These are phyloP conservation scores for Plantago major DNA, from an alignment of 257 asterid species.

Conservation along the genomic window DNA sequence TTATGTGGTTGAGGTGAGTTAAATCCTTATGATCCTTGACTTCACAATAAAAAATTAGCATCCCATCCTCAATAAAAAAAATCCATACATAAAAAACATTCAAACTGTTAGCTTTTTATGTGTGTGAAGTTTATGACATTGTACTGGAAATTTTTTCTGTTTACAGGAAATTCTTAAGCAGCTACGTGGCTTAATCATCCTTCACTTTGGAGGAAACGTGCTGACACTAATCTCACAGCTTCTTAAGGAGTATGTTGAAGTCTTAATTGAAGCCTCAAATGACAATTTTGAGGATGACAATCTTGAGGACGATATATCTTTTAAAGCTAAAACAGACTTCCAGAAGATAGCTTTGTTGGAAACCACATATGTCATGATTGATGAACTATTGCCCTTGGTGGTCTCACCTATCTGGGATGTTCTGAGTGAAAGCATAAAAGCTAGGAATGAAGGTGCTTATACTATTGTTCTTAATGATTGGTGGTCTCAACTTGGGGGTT, in stretches of 20 bases:
- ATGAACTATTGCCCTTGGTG: conserved; percentile 95
- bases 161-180: conserved; percentile 89
- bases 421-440: conserved; percentile 75
- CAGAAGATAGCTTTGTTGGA: conserved; percentile 93
- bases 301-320: conserved; percentile 92
- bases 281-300: too few relatives aligned
- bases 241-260: conserved; percentile 76
- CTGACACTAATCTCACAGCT: conserved; percentile 79
- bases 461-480: conserved; percentile 74
- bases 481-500: conserved; percentile 92
- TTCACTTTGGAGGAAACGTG: conserved; percentile 83
- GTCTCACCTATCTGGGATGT: conserved; percentile 83
- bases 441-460: conserved; percentile 44
- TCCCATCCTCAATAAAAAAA: conserved; percentile 12
- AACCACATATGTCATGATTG: conserved; percentile 89
- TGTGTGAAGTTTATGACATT: neutral
- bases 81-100: neutral
- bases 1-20: conserved; percentile 74
- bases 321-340: conserved; percentile 90
- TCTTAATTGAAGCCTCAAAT: conserved; percentile 66
- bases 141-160: conserved; percentile 17
- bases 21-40: neutral
- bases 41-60: conserved; percentile 1
- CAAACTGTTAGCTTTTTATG: neutral
- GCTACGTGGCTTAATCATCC: conserved; percentile 72